A percentile compares a stretch with the other conserved stretches of the same genome.
Conservation (phyloP, 31 red algal genomes). For the Endocladia muricata region DNA sequence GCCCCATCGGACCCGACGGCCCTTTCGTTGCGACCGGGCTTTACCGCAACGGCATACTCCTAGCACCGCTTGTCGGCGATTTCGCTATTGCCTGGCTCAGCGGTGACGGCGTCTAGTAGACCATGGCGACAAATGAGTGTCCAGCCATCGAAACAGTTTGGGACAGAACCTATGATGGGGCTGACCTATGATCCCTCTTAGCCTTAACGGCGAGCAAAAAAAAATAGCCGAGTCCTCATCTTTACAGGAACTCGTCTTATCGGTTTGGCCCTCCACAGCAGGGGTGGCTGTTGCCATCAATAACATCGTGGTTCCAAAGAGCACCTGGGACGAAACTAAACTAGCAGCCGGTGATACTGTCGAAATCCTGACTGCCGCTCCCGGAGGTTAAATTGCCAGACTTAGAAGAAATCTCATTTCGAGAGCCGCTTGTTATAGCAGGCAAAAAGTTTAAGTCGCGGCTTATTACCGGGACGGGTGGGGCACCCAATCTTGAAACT, state of each 20-base stretch:
- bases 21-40: neutral
- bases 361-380: neutral
- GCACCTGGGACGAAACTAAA: neutral
- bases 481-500: neutral
- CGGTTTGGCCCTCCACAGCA: neutral
- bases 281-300: neutral
- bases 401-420: too few relatives aligned
- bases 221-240: too few relatives aligned
- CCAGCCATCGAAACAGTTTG: neutral
- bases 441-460: neutral
- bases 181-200: neutral
- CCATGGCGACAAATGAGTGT: neutral
- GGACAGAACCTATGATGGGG: neutral
- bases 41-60: neutral
- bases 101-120: neutral
- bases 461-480: neutral
- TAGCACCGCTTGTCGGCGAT: neutral
- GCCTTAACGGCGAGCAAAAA: too few relatives aligned
- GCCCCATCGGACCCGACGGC: neutral
- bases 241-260: too few relatives aligned
- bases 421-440: neutral
- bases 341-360: neutral
- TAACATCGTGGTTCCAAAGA: neutral
- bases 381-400: neutral
- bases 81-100: neutral